Evolutionary conservation across 2,329 filamentous ascomycete genomes (phyloP).

Genomic region (Aspergillus sp.): DNA sequence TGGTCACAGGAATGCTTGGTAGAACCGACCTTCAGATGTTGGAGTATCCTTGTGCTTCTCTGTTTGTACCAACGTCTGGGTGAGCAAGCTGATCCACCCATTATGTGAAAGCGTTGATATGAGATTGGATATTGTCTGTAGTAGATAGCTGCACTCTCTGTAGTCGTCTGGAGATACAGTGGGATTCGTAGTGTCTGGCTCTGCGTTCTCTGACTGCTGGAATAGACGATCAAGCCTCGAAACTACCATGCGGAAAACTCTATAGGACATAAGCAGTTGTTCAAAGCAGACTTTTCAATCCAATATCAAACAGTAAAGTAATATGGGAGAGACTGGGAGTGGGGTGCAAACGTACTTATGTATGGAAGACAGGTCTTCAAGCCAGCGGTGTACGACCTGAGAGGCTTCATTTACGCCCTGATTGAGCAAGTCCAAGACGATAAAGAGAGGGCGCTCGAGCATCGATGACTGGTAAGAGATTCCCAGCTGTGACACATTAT

Average conservation of each 20-base stretch:
- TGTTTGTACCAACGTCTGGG: constrained; percentile 57
- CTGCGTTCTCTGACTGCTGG: constrained; percentile 24
- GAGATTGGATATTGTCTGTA: constrained; percentile 73
- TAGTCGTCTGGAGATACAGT: constrained; percentile 63
- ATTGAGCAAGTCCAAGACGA: constrained; percentile 75
- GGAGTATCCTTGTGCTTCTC: constrained; percentile 49
- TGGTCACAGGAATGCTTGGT: not conserved
- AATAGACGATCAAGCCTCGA: constrained; percentile 38
- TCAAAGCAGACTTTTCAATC: too few species aligned
- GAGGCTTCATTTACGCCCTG: constrained; percentile 74
- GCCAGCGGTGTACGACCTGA: constrained; percentile 77
- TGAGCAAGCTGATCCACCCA: constrained; percentile 70
- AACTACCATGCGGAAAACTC: constrained; percentile 41
- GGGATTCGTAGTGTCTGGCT: constrained; percentile 43
- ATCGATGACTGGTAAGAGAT: constrained; percentile 56
- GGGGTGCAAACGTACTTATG: constrained; percentile 45
- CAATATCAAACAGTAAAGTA: too few species aligned
- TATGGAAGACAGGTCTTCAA: constrained; percentile 60
- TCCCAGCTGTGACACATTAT: constrained; percentile 31
- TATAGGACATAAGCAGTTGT: constrained; percentile 14
- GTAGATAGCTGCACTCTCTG: constrained; percentile 74
- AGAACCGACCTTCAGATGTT: constrained; percentile 52
- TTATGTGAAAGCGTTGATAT: constrained; percentile 68
- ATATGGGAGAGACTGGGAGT: constrained; percentile 3
- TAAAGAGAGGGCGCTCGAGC: constrained; percentile 76